Conservation (phyloP, 1,284 basidiomycete genomes). For the Agaricales sp. region DNA sequence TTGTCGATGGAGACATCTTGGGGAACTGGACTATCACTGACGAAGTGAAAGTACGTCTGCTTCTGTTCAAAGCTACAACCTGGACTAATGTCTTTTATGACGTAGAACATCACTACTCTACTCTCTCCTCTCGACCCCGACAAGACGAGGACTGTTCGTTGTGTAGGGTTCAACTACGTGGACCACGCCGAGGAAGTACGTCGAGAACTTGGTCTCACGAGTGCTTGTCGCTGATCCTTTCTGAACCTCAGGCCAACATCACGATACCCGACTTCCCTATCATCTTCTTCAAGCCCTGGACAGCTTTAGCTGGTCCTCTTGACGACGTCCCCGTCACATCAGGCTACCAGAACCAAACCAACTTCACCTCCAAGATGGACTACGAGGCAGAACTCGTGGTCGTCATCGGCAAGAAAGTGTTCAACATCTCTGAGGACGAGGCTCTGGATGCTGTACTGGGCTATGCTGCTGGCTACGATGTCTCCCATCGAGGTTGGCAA, state of each 20-base stretch:
- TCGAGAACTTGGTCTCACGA: neutral
- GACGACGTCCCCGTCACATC: slow-evolving; percentile 25
- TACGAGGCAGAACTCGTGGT: slow-evolving; percentile 36
- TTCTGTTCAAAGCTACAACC: neutral
- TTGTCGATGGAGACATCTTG: slow-evolving; percentile 28
- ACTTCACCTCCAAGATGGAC: slow-evolving; percentile 31
- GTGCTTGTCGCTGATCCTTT: neutral
- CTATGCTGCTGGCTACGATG: slow-evolving; percentile 28
- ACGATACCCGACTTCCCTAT: slow-evolving; percentile 20
- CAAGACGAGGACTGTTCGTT: slow-evolving; percentile 23
- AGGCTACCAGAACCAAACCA: slow-evolving; percentile 30
- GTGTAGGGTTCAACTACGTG: slow-evolving; percentile 30
- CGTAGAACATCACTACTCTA: slow-evolving; percentile 23
- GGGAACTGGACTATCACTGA: slow-evolving; percentile 27
- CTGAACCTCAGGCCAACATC: slow-evolving; percentile 16
- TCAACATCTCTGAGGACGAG: slow-evolving; percentile 31
- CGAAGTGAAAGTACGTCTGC: slow-evolving; percentile 20
- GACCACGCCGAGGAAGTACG: slow-evolving; percentile 22
- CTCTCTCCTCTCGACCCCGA: slow-evolving; percentile 25
- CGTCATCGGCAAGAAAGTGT: slow-evolving; percentile 30
- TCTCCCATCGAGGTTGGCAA: slow-evolving; percentile 34
- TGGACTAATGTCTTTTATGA: neutral
- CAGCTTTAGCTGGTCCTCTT: slow-evolving; percentile 26
- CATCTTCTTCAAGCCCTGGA: slow-evolving; percentile 31
- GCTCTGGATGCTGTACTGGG: slow-evolving; percentile 34